Percentiles rank a stretch among this genome's conserved stretches.
phyloP scores from a whole-genome alignment of 345 rosid genomes.

The Corchorus capsularis region DNA sequence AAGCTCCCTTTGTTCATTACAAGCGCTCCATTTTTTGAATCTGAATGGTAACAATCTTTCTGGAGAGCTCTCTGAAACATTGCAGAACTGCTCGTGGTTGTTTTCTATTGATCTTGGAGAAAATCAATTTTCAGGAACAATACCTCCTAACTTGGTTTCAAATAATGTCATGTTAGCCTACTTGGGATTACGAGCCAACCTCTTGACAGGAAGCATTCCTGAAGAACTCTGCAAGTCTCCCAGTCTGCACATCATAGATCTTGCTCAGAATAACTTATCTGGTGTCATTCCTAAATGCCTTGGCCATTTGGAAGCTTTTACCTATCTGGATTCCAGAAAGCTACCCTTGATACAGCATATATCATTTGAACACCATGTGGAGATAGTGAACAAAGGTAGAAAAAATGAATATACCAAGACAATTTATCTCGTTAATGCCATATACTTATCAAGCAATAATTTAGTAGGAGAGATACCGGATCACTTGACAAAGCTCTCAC shows the following conservation, averaged over 20 bases:
- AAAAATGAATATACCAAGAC: neutral
- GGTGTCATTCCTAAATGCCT: conserved; percentile 21
- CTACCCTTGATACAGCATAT: neutral
- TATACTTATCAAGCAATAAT: conserved; percentile 30
- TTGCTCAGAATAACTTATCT: conserved; percentile 21
- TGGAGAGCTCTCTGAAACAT: conserved; percentile 15
- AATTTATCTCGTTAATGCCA: conserved; percentile 2
- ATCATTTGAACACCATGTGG: neutral
- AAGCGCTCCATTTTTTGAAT: neutral
- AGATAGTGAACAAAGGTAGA: neutral
- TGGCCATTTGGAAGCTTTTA: conserved; percentile 6
- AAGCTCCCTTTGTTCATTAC: conserved; percentile 18
- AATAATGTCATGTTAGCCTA: neutral
- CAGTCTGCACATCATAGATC: conserved; percentile 18
- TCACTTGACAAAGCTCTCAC: conserved; percentile 26
- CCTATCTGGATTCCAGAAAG: neutral
- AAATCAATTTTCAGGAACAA: conserved; percentile 24
- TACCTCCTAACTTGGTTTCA: conserved; percentile 18
- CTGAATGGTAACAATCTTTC: conserved; percentile 17
- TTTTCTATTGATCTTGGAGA: conserved; percentile 27
- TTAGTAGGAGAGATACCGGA: conserved; percentile 23
- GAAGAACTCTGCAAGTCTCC: conserved; percentile 21
- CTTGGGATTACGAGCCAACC: conserved; percentile 20
- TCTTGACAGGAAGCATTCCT: conserved; percentile 26
- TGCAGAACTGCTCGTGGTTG: conserved; percentile 6